phyloP scores from a whole-genome alignment of 352 stramenopile genomes.

The Phytophthora tentaculata region DNA sequence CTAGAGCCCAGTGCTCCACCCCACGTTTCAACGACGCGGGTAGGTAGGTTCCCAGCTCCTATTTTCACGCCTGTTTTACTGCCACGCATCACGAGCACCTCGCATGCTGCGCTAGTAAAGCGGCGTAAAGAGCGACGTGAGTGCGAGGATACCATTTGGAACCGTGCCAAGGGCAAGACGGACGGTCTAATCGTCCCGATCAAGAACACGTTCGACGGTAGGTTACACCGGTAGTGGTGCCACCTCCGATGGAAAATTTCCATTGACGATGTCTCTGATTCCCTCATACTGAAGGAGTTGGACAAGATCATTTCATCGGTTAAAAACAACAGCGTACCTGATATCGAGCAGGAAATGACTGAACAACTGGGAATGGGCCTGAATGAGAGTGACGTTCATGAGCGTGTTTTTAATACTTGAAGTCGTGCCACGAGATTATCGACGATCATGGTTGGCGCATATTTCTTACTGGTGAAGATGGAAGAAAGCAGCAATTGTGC shows the following conservation, averaged over 20 bases:
- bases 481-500: neutral
- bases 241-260: neutral
- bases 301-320: conserved; percentile 4
- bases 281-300: neutral
- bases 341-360: conserved; percentile 2
- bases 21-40: neutral
- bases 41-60: neutral
- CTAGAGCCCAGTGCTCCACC: neutral
- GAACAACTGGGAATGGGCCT: neutral
- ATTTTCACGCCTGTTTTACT: conserved; percentile 8
- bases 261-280: neutral
- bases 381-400: neutral
- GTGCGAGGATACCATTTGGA: conserved; percentile 1
- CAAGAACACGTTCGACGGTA: conserved; percentile 8
- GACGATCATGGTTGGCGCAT: neutral
- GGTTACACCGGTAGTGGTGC: conserved; percentile 3
- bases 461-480: conserved; percentile 1
- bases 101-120: neutral
- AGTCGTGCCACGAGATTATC: neutral
- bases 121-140: neutral
- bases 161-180: neutral
- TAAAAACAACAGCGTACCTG: conserved; percentile 4
- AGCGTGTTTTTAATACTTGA: conserved; percentile 9
- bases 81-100: neutral
- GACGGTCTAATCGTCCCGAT: conserved; percentile 1